Conservation (phyloP, 768 basidiomycete species). For the Suillus plorans region DNA sequence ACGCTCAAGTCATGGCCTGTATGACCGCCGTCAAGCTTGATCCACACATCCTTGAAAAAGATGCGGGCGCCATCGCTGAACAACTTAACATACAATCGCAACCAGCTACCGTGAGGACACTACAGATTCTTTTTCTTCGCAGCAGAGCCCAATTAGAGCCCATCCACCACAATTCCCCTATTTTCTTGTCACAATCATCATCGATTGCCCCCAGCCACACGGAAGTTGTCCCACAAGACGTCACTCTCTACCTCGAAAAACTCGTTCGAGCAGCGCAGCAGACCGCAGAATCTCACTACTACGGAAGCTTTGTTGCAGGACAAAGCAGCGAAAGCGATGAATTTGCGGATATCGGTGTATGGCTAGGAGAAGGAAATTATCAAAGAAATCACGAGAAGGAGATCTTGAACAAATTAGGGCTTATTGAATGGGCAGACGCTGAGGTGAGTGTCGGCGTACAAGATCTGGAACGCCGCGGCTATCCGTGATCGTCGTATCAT, state of each 20-base stretch:
- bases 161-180: slow-evolving; percentile 3
- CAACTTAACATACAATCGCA: neutral
- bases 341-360: slow-evolving; percentile 50
- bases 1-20: neutral
- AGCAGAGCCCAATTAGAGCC: neutral
- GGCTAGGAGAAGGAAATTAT: slow-evolving; percentile 45
- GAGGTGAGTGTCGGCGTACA: slow-evolving; percentile 10
- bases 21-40: neutral
- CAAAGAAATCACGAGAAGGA: slow-evolving; percentile 28
- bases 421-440: slow-evolving; percentile 22
- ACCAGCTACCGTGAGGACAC: neutral
- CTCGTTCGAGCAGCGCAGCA: slow-evolving; percentile 40
- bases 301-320: slow-evolving; percentile 55
- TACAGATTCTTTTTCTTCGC: neutral
- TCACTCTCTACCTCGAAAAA: slow-evolving; percentile 13
- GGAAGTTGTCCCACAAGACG: slow-evolving; percentile 7
- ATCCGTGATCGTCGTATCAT: neutral
- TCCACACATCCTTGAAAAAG: neutral
- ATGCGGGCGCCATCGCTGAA: neutral
- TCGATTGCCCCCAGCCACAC: neutral
- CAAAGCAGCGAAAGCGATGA: slow-evolving; percentile 58
- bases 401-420: slow-evolving; percentile 35
- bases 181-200: slow-evolving; percentile 12
- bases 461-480: neutral
- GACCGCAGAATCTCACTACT: slow-evolving; percentile 39